Percentiles rank a stretch among this genome's conserved stretches.
Evolutionary conservation across 176 grass and related monocot species (phyloP).

Genomic region (Puya raimondii): DNA sequence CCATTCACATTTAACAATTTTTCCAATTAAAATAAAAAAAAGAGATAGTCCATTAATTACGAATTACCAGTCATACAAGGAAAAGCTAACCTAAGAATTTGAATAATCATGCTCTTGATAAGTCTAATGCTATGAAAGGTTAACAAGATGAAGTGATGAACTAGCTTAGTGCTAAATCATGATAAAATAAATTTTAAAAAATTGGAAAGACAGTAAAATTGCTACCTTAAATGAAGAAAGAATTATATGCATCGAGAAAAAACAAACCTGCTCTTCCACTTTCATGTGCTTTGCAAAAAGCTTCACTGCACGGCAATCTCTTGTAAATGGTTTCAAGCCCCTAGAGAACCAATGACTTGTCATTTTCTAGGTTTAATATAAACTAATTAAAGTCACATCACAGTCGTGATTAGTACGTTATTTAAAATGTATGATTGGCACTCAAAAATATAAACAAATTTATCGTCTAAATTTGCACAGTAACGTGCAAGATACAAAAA

Average conservation of each 20-base stretch:
- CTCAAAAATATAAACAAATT: neutral
- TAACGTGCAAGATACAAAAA: neutral
- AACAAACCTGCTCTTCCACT: conserved; percentile 75
- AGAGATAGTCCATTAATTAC: too few relatives aligned
- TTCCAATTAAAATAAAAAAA: too few relatives aligned
- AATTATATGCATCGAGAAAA: neutral
- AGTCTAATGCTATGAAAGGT: too few relatives aligned
- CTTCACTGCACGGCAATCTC: conserved; percentile 64
- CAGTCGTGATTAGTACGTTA: neutral
- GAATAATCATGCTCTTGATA: too few relatives aligned
- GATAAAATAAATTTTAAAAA: neutral
- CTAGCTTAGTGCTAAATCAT: neutral
- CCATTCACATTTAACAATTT: too few relatives aligned
- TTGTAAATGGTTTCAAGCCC: conserved; percentile 72
- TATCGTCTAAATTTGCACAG: neutral
- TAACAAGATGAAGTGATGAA: neutral
- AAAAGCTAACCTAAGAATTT: too few relatives aligned
- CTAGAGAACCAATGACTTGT: conserved; percentile 34
- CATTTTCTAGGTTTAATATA: neutral
- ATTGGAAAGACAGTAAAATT: neutral
- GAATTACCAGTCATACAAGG: too few relatives aligned
- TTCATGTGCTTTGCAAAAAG: conserved; percentile 97
- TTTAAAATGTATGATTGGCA: neutral
- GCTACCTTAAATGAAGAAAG: neutral
- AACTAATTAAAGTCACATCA: neutral